Evolutionary conservation across 305 asterid genomes (phyloP).

Genomic region (Stenogyne calaminthoides): DNA sequence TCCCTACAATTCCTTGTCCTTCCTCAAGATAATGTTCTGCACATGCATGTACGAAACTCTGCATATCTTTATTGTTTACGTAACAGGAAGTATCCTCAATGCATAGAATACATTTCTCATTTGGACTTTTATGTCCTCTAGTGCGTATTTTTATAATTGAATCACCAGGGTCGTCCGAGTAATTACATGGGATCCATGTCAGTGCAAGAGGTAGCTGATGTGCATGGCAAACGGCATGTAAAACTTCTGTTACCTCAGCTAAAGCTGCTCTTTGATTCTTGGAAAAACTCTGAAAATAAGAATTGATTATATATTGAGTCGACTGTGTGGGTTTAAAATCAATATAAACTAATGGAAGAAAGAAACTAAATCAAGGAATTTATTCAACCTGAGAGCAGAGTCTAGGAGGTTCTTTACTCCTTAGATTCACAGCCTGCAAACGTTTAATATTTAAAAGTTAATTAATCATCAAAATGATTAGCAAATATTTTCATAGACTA

Average conservation of each 20-base stretch:
- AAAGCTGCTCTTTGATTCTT: constrained; percentile 65
- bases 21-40: constrained; percentile 66
- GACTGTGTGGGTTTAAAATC: not conserved
- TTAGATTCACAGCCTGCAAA: constrained; percentile 73
- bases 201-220: constrained; percentile 78
- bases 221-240: constrained; percentile 68
- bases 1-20: constrained; percentile 84
- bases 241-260: constrained; percentile 70
- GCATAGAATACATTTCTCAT: constrained; percentile 51
- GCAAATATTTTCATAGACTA: not conserved
- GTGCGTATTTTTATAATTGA: constrained; percentile 35
- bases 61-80: constrained; percentile 58
- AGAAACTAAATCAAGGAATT: not conserved
- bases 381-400: constrained; percentile 52
- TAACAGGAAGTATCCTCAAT: constrained; percentile 64
- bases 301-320: constrained; percentile 12
- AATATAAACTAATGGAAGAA: constrained; percentile 5
- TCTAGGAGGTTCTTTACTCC: constrained; percentile 54
- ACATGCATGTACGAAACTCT: constrained; percentile 73
- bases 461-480: not conserved
- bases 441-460: constrained; percentile 12
- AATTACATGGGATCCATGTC: constrained; percentile 81
- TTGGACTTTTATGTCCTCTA: constrained; percentile 30
- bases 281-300: constrained; percentile 56
- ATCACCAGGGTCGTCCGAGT: constrained; percentile 36